Evolutionary conservation across 2,329 filamentous ascomycete genomes (phyloP).

Genomic region (Penicillium expansum): DNA sequence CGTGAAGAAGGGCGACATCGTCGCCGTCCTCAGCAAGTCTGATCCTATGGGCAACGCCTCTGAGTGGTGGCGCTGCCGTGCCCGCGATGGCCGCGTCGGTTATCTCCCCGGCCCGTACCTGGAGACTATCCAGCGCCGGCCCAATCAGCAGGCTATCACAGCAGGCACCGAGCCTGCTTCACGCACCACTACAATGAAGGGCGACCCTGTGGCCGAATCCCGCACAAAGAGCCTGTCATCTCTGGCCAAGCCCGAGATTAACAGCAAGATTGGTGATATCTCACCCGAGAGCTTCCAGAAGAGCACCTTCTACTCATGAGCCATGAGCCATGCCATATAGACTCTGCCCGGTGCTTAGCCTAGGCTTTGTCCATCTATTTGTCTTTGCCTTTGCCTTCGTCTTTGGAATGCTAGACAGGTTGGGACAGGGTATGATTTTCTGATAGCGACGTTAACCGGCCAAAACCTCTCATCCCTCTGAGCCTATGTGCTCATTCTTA

Average conservation of each 20-base stretch:
- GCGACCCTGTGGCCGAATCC: constrained; percentile 15
- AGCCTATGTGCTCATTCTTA: constrained; percentile 2
- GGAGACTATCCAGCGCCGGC: constrained; percentile 65
- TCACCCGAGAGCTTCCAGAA: constrained; percentile 69
- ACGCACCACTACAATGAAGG: constrained; percentile 55
- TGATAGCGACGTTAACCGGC: neutral
- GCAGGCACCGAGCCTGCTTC: constrained; percentile 44
- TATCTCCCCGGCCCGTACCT: constrained; percentile 91
- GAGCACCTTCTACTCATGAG: constrained; percentile 64
- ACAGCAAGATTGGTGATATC: constrained; percentile 63
- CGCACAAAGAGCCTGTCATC: constrained; percentile 35
- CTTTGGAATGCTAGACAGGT: neutral
- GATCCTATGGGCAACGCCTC: constrained; percentile 89
- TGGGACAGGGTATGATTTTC: constrained; percentile 5
- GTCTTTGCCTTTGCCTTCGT: neutral
- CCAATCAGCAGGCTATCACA: constrained; percentile 45
- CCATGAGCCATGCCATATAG: neutral
- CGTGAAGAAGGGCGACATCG: constrained; percentile 91
- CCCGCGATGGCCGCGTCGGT: constrained; percentile 83
- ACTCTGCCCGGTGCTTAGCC: neutral
- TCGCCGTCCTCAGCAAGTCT: constrained; percentile 87
- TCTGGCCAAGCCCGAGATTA: constrained; percentile 45
- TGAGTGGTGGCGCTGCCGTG: constrained; percentile 96
- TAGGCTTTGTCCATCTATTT: neutral
- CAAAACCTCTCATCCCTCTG: constrained; percentile 1